phyloP scores from a whole-genome alignment of 768 basidiomycete genomes.

The Mycena venus region DNA sequence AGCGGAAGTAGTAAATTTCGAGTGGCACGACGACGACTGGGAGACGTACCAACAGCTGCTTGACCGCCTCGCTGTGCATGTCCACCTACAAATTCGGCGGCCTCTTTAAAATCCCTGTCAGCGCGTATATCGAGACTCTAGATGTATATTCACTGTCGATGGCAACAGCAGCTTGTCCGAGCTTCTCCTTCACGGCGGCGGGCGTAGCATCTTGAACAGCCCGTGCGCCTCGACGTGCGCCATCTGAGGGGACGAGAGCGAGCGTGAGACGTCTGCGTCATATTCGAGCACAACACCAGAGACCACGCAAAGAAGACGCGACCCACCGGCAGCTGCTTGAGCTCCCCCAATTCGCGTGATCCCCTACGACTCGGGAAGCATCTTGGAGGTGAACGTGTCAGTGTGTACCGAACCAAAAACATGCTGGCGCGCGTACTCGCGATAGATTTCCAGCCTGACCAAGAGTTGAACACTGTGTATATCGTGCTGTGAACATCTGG shows the following conservation, averaged over 20 bases:
- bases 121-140: constrained; percentile 18
- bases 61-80: constrained; percentile 13
- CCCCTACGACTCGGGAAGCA: no score
- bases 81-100: constrained; percentile 11
- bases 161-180: constrained; percentile 14
- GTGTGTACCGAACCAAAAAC: constrained; percentile 14
- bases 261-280: no score
- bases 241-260: constrained; percentile 10
- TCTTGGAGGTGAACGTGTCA: constrained; percentile 2
- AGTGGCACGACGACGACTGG: no score
- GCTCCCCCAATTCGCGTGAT: no score
- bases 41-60: constrained; percentile 1
- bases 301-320: no score
- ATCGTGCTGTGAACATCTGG: constrained; percentile 9
- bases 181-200: constrained; percentile 8
- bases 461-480: constrained; percentile 14
- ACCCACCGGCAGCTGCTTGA: no score
- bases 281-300: no score
- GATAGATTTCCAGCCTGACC: constrained; percentile 16
- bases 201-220: constrained; percentile 4
- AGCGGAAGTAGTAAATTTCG: no score
- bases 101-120: constrained; percentile 8
- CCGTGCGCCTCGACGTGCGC: constrained; percentile 11
- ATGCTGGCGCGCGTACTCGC: constrained; percentile 4
- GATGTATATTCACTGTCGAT: constrained; percentile 14